Percentiles rank a stretch among this genome's conserved stretches.
Conservation (phyloP, 306 rosid species). For the Hippophae gyantsensis region DNA sequence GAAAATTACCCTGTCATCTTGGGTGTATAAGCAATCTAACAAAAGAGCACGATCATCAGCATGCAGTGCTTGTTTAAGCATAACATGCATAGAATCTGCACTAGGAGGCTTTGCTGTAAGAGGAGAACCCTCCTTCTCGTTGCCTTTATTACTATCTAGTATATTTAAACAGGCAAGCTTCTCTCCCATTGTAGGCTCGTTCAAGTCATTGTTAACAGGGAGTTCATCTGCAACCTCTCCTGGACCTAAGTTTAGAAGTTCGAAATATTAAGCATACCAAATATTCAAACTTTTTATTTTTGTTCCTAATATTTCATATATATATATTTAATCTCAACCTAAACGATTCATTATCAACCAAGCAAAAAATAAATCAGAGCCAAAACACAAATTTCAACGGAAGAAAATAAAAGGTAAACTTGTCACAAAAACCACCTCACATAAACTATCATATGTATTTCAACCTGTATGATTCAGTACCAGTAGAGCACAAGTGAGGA, state of each 20-base stretch:
- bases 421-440: too few relatives aligned
- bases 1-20: conserved; percentile 56
- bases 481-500: too few relatives aligned
- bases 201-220: conserved; percentile 37
- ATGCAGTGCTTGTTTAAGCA: conserved; percentile 75
- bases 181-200: conserved; percentile 80
- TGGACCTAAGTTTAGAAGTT: conserved; percentile 11
- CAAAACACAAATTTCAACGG: too few relatives aligned
- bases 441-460: too few relatives aligned
- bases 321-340: too few relatives aligned
- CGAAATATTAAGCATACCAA: too few relatives aligned
- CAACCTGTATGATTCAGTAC: too few relatives aligned
- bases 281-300: too few relatives aligned
- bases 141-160: conserved; percentile 25
- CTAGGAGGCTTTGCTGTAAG: conserved; percentile 44
- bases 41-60: conserved; percentile 72
- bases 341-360: too few relatives aligned
- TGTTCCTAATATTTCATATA: too few relatives aligned
- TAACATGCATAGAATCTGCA: conserved; percentile 65
- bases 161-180: conserved; percentile 56
- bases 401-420: too few relatives aligned
- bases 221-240: conserved; percentile 40
- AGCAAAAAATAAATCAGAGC: too few relatives aligned
- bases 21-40: conserved; percentile 63
- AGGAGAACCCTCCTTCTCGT: conserved; percentile 27